Base-by-base conservation (phyloP, 2,329 filamentous ascomycete species). In the Microascus cirrosus region DNA sequence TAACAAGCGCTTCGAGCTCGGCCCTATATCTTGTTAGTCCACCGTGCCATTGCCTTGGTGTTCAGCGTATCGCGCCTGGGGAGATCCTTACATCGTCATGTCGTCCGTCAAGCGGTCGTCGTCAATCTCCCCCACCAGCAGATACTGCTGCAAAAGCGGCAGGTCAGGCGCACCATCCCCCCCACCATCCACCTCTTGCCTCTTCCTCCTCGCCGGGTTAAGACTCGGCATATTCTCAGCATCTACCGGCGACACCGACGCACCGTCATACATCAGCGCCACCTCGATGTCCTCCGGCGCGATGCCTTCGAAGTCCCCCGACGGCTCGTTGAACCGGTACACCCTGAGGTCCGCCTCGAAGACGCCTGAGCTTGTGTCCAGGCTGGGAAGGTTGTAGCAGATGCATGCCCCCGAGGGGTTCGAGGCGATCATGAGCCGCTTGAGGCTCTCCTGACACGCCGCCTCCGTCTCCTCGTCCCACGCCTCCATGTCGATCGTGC, bases 291-390 rank as follows among this genome's bases (percentile, higher is more conserved):
- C 74, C 53, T 77, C 66, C 0, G 75, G 73, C 1, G 76, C 63
- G 39, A 86, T 77, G 12, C 74, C 76, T 11, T 72, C 68, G 61
- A 84, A 86, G 3, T 67, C 69, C 35, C 74, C 82, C 3, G 72
- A 77, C 0, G 87, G 77, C 0, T 78, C 70, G 6, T 83, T 84
- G 53, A 92, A 72, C 69, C 86, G 84, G 72, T 84, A 94, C 60
- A 94, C 74, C 57, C 89, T 79, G 55, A 94, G 70, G 67, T 94
- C 89, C 34, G 89, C 88, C 70, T 88, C 81, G 68, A 94, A 94
- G 18, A 83, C 74, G 34, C 89, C 89, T 0, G 81, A 84, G 4
- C 70, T 70, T 63, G 81, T 82, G 71, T 93, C 80, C 59, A 90
- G 78, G 45, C 81, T 82, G 0, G 86, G 84, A 25, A 95, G 71